Percentiles rank a stretch among this genome's conserved stretches.
Conservation (phyloP, 805 yeast species). For the Wickerhamiella allomyrinae region DNA sequence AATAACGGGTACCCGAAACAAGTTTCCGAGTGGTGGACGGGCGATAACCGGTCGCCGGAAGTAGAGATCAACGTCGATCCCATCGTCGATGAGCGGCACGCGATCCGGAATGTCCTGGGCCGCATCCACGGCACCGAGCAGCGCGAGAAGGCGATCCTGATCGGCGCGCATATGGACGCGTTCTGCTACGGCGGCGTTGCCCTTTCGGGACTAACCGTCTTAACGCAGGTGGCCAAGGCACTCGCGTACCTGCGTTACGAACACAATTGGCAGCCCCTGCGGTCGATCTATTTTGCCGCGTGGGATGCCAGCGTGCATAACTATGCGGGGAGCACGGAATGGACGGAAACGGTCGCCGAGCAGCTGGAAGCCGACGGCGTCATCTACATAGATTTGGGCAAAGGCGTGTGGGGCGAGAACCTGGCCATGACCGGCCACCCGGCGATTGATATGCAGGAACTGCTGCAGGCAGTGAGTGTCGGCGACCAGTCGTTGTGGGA, state of each 20-base stretch:
- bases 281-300: conserved; percentile 70
- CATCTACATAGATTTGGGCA: conserved; percentile 61
- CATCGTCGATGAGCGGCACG: conserved; percentile 37
- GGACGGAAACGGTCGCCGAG: conserved; percentile 44
- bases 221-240: conserved; percentile 56
- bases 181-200: conserved; percentile 58
- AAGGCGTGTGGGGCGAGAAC: conserved; percentile 35
- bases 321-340: conserved; percentile 71
- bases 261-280: conserved; percentile 66
- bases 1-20: conserved; percentile 21
- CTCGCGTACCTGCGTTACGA: conserved; percentile 50
- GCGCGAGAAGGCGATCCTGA: conserved; percentile 45
- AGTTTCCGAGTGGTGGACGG: conserved; percentile 33
- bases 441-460: conserved; percentile 30
- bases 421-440: conserved; percentile 55
- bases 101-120: conserved; percentile 67
- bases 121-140: conserved; percentile 72
- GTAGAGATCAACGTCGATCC: conserved; percentile 29
- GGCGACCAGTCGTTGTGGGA: conserved; percentile 16
- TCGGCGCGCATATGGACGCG: conserved; percentile 77
- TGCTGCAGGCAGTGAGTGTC: conserved; percentile 29
- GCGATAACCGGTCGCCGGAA: conserved; percentile 20
- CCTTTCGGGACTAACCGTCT: conserved; percentile 57
- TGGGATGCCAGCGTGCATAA: conserved; percentile 75
- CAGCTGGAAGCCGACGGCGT: conserved; percentile 46